phyloP scores from a whole-genome alignment of 306 rosid genomes.

The Glycine tomentella region DNA sequence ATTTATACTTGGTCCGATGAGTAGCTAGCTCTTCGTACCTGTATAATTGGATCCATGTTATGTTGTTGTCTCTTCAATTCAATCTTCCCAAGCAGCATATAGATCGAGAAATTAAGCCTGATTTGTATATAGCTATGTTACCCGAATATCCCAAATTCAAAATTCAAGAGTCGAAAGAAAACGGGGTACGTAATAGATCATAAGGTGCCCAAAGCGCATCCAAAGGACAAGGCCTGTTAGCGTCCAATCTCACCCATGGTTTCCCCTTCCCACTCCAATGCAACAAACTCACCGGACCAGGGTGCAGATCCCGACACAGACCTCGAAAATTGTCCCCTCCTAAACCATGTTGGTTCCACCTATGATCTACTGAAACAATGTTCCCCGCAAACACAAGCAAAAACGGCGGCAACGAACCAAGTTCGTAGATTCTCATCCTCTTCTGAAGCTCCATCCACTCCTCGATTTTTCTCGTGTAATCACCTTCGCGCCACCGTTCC shows the following conservation, averaged over 20 bases:
- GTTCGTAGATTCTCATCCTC: slow-evolving; percentile 79
- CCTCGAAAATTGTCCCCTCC: slow-evolving; percentile 93
- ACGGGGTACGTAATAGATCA: slow-evolving; percentile 81
- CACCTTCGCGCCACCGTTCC: slow-evolving; percentile 78
- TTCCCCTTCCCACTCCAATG: slow-evolving; percentile 99
- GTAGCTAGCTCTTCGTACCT: no score
- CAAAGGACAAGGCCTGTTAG: slow-evolving; percentile 85
- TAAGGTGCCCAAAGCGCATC: slow-evolving; percentile 98
- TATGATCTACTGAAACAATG: slow-evolving; percentile 78
- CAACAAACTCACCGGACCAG: slow-evolving; percentile 87
- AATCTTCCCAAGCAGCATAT: no score
- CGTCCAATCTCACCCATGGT: slow-evolving; percentile 92
- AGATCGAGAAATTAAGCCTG: no score
- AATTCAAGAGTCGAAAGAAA: slow-evolving; percentile 70
- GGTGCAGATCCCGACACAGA: slow-evolving; percentile 78
- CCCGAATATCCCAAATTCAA: no score
- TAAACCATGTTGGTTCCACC: slow-evolving; percentile 94
- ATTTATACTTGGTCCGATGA: no score
- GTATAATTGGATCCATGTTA: no score
- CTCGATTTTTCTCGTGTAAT: slow-evolving; percentile 74
- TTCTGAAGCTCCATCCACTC: slow-evolving; percentile 98
- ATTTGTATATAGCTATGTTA: no score
- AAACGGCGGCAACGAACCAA: slow-evolving; percentile 91
- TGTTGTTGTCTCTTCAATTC: no score
- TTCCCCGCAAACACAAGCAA: slow-evolving; percentile 82